phyloP scores from a whole-genome alignment of 2,329 filamentous ascomycete genomes.

The Aspergillus carbonarius region DNA sequence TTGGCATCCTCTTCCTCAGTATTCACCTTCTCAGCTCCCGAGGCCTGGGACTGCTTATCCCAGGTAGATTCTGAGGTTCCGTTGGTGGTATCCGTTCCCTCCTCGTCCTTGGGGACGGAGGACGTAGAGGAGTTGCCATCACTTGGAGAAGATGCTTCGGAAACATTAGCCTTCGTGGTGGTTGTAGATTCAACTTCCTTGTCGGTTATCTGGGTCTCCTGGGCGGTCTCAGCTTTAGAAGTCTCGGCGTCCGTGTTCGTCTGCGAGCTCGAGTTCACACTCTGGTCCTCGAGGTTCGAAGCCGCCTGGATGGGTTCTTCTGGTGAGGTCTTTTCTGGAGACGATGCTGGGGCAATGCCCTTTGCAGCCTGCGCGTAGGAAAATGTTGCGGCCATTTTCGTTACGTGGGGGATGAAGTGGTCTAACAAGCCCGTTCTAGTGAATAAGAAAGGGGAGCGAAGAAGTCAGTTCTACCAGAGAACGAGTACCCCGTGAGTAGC shows the following conservation, averaged over 20 bases:
- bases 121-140: constrained; percentile 54
- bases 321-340: constrained; percentile 43
- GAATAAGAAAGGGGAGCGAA: constrained; percentile 7
- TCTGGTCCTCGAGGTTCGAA: constrained; percentile 32
- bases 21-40: constrained; percentile 58
- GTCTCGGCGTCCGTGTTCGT: constrained; percentile 30
- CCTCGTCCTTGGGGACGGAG: constrained; percentile 59
- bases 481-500: constrained; percentile 23
- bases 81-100: constrained; percentile 62
- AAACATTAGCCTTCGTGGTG: constrained; percentile 34
- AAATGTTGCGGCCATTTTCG: constrained; percentile 59
- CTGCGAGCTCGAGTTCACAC: constrained; percentile 30
- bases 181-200: constrained; percentile 37
- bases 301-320: constrained; percentile 29
- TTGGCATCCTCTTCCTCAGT: constrained; percentile 47
- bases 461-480: constrained; percentile 27
- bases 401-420: constrained; percentile 10
- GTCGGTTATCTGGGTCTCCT: constrained; percentile 29
- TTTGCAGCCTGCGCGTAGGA: constrained; percentile 97
- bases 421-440: constrained; percentile 22
- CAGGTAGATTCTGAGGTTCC: constrained; percentile 66
- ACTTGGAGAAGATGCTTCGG: constrained; percentile 54
- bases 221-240: constrained; percentile 49
- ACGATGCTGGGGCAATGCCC: constrained; percentile 60
- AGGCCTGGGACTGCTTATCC: constrained; percentile 64